Base-by-base conservation (phyloP, 306 rosid genomes). In the Lotus japonicus region DNA sequence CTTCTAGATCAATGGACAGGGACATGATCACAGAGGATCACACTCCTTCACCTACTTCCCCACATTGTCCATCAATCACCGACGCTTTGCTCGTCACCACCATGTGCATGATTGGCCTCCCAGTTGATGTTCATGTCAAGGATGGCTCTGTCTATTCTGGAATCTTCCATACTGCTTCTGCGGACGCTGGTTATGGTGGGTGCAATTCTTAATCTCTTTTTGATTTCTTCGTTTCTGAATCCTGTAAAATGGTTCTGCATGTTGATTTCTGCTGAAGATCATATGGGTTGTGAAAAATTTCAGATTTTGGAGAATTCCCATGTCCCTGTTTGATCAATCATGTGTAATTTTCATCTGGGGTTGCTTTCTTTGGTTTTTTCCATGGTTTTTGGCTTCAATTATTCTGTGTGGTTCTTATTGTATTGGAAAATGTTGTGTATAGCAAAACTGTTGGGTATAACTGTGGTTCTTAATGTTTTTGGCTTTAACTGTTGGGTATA, bases 141-240 rank as follows among this genome's bases (percentile, higher is more conserved):
- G 92, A 92, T 77, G 96, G 96, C 51, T 92, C 98, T 45, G 82
- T 92, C 1, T 87, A 79, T 79, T 87, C 98, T 76, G 98, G 96
- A 77, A 85, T 84, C 82, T 88, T 92, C 86, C 81, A 87, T 82
- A 88, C 97, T 52, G 88, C 97, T 49, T 86, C 82, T 54, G 61
- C 79, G 41, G 84, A 85, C 11, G 64, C 50, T 16, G 75, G 77
- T 53, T 89, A 78, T n/a, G 94, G 96, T 87, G 46, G 94, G 96
- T 87, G 46, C 13, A 75, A 38, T 66, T 72, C 28, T 13, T 15
- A 39, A 60, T 39, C 10, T 60, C 38, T 6, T 10, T n/a, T n/a
- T n/a, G n/a, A n/a, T n/a, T n/a, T n/a, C n/a, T n/a, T n/a, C n/a
- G n/a, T n/a, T n/a, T n/a, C n/a, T n/a, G n/a, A n/a, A n/a, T n/a